phyloP scores from a whole-genome alignment of 306 rosid species.

The Fagus sylvatica region DNA sequence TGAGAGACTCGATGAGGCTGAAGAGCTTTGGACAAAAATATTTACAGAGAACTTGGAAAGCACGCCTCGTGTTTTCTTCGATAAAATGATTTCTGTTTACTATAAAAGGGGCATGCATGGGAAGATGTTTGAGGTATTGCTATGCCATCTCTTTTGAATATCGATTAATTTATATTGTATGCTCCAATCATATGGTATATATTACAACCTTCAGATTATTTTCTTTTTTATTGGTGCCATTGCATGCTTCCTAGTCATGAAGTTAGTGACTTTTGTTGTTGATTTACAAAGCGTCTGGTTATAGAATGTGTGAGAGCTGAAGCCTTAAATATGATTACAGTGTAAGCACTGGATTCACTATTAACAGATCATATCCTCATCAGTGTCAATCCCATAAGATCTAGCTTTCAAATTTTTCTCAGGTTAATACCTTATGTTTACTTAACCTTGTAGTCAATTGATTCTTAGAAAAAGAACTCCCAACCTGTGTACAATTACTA shows the following conservation, averaged over 20 bases:
- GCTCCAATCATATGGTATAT: neutral
- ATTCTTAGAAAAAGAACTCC: neutral
- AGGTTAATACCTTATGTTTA: neutral
- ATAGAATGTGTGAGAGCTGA: neutral
- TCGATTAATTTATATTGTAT: neutral
- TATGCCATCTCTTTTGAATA: conserved; percentile 8
- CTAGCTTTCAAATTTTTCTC: neutral
- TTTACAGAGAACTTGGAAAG: conserved; percentile 72
- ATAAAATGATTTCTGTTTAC: conserved; percentile 81
- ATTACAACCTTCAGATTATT: neutral
- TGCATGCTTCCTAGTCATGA: neutral
- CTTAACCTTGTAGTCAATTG: neutral
- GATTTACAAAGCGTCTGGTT: neutral
- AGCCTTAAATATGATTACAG: neutral
- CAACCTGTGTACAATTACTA: neutral
- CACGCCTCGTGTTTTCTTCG: conserved; percentile 80
- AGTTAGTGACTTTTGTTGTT: neutral
- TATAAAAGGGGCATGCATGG: conserved; percentile 57
- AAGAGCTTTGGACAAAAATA: conserved; percentile 88
- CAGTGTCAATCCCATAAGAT: neutral
- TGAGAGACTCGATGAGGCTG: conserved; percentile 88
- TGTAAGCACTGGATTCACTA: neutral
- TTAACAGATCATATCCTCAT: neutral
- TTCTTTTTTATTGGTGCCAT: neutral
- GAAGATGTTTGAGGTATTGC: conserved; percentile 87